Evolutionary conservation across 768 basidiomycete species (phyloP), one percentile per base, ranked within the genome.

Genomic region (Stropharia rugosoannulata): DNA sequence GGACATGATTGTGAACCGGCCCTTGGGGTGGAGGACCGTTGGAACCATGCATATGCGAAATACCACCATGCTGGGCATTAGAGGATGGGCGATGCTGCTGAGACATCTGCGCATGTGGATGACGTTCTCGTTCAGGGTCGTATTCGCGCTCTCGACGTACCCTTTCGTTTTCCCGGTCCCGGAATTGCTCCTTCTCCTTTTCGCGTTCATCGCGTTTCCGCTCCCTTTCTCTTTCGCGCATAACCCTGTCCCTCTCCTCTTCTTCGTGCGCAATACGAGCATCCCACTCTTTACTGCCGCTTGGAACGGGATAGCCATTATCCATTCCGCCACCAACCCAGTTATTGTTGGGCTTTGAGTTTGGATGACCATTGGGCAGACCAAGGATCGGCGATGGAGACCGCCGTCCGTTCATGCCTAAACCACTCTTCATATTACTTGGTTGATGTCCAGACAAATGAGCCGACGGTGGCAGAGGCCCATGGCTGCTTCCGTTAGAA

Each of bases 351-450:
- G 60, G 37, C 62, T 56, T 41, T 58, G 55, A 40, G 47, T 40
- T 29, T 3, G 49, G 25, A 35, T 22, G 36, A 9, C 72, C 73
- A 46, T 73, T 73, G 11, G 67, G 56, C 38, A 68, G 47, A 25
- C 68, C 55, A 39, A 66, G 69, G 22, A 70, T 66, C 19, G 77
- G 76, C n/a, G 76, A 76, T 13, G 69, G 66, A 9, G 76, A 77
- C 38, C 73, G 65, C 19, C 73, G 67, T 16, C 67, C 66, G 18
- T 66, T 67, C 42, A 61, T 60, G 1, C 57, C 56, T n/a, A 57
- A 59, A 8, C 58, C 57, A 29, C 53, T 57, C 53, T 62, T 55
- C 51, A 54, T 50, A 54, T 46, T 47, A 43, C 38, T 54, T 41
- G 38, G 61, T 39, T 64, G 62, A 46, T 63, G 62, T n/a, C 52